These are phyloP conservation scores for Telfairia occidentalis DNA, from an alignment of 331 rosid species.

Conservation along the genomic window DNA sequence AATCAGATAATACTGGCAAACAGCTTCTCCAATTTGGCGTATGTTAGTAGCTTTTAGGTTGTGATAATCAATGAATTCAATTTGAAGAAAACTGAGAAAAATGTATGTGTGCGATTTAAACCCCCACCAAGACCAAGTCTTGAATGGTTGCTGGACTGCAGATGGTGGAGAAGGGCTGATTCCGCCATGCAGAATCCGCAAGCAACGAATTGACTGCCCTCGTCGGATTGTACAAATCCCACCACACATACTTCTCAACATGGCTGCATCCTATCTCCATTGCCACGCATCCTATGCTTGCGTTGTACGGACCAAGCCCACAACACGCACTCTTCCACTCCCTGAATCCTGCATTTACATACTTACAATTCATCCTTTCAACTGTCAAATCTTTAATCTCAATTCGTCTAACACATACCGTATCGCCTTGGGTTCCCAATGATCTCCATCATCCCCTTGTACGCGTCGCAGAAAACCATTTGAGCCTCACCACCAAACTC, in stretches of 20 bases:
- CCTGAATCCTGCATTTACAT: slow-evolving; percentile 39
- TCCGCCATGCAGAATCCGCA: slow-evolving; percentile 70
- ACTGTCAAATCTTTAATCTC: too few relatives aligned
- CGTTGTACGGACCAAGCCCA: slow-evolving; percentile 59
- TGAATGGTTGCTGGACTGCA: slow-evolving; percentile 50
- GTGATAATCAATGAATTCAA: too few relatives aligned
- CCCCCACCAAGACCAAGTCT: too few relatives aligned
- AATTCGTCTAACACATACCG: too few relatives aligned
- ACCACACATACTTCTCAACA: slow-evolving; percentile 49
- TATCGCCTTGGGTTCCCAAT: slow-evolving; percentile 29
- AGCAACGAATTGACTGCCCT: slow-evolving; percentile 46
- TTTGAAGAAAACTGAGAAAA: too few relatives aligned
- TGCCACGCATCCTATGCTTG: slow-evolving; percentile 58
- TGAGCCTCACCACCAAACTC: slow-evolving; percentile 36
- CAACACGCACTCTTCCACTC: slow-evolving; percentile 58
- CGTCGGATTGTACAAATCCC: slow-evolving; percentile 77
- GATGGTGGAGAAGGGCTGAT: slow-evolving; percentile 32
- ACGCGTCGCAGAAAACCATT: slow-evolving; percentile 64
- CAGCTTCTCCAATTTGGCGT: too few relatives aligned
- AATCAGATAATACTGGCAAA: too few relatives aligned
- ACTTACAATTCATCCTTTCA: not conserved
- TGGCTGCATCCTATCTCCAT: slow-evolving; percentile 42
- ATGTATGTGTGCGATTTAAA: too few relatives aligned
- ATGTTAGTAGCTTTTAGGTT: too few relatives aligned
- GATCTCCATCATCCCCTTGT: slow-evolving; percentile 51